Evolutionary conservation across 1,139 yeast species (phyloP), one percentile per base, ranked within the genome.

Genomic region (Yamadazyma triangularis): DNA sequence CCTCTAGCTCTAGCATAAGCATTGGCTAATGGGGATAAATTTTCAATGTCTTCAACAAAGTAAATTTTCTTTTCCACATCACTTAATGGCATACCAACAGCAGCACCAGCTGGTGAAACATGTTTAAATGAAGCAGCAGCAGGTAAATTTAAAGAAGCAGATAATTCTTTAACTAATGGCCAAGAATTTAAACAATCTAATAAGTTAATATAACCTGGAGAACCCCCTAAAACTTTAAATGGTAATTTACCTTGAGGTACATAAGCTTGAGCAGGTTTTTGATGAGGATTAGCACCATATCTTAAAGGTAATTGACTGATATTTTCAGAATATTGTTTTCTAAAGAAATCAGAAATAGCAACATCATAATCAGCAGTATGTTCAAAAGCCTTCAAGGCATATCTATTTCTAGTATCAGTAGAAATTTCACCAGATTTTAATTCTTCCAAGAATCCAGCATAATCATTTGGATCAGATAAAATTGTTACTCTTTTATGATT

Each of bases 1-100:
- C 98, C 98, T 66, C 98, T 84, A 34, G 98, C 98, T 66, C 98
- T 84, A 26, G 98, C 98, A 54, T 91, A 91, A 38, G 98, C 98
- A 55, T 85, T 85, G 42, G 98, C 98, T 56, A 91, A 73, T 38
- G 97, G 97, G 20, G 96, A 86, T 58, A 91, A 72, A 72, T 88
- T 85, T 64, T 87, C 95, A 53, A 91, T 87, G 59, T 87, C 96
- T 50, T 79, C 79, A 42, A 91, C 98, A 59, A 91, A 91, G 72
- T 91, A 91, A 41, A 91, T 77, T 64, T 89, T 85, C 77, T 89
- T 89, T 70, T 91, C 98, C 40, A 80, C 71, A 35, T 89, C 97
- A 30, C 83, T 56, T 50, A 91, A 73, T 44, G 98, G 97, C 47
- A 88, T 67, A 47, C 97, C 98, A 37, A 91, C 96, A 30, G 98